Evolutionary conservation across 148 eudicot genomes (phyloP), one percentile per base, ranked within the genome.

Genomic region (Rhododendron ferrugineum): DNA sequence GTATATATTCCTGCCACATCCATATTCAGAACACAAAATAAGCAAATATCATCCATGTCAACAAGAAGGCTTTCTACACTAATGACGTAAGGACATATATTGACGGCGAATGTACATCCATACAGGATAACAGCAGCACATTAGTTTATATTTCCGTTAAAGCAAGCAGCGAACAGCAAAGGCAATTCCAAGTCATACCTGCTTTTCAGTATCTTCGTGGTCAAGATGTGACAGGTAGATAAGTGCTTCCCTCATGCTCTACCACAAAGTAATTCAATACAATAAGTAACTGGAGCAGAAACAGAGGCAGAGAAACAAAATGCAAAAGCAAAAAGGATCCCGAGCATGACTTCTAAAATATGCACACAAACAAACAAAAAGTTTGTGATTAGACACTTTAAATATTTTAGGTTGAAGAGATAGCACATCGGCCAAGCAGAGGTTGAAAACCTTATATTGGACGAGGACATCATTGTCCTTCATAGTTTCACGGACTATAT

Each of bases 401-500:
- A 64, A 20, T 37, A 64, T n/a, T 82, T 40, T 62, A 82, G 20
- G 32, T 64, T 20, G 5, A 83, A 83, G 50, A 47, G 18, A 50
- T 20, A 28, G 40, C 58, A 49, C 34, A 66, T 83, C 28, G 11
- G 78, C 78, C 54, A 82, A 56, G 78, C 34, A 40, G 40, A 86
- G 74, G 84, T 64, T 18, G 23, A 87, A 86, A 79, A 97, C 99
- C 99, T 97, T 97, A 79, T 97, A 97, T 85, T 97, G 99, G 88
- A 97, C 98, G 47, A 97, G 95, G 87, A 97, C 98, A 82, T 97
- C 99, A 89, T 97, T 97, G 84, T 97, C 99, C 89, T 97, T 97
- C 99, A 97, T 93, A 60, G 99, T 97, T 83, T 97, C 99, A 75
- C 99, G 98, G 83, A 95, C 99, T 84, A 97, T 97, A 90, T 97